A percentile compares a stretch with the other conserved stretches of the same genome.
phyloP scores from a whole-genome alignment of 2,329 filamentous ascomycete genomes.

The Nemania diffusa region DNA sequence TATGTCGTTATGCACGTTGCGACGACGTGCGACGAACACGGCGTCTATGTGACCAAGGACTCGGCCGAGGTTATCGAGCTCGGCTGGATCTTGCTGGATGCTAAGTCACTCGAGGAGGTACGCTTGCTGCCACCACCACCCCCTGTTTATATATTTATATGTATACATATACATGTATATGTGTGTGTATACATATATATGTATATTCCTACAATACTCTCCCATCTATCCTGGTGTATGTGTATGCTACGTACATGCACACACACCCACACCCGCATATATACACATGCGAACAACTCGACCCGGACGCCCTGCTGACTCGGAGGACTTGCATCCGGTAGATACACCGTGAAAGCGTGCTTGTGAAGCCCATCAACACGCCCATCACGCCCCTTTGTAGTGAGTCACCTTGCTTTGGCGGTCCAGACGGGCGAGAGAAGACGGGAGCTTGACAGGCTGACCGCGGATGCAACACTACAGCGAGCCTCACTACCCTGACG shows the following conservation, averaged over 20 bases:
- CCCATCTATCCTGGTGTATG: no score
- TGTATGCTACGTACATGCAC: no score
- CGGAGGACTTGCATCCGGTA: slow-evolving; percentile 53
- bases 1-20: slow-evolving; percentile 99
- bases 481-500: slow-evolving; percentile 95
- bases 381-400: slow-evolving; percentile 98
- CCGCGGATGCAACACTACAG: slow-evolving; percentile 58
- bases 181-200: no score
- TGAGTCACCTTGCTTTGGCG: slow-evolving; percentile 66
- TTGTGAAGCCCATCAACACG: slow-evolving; percentile 98
- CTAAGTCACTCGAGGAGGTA: slow-evolving; percentile 93
- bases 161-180: no score
- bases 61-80: slow-evolving; percentile 99
- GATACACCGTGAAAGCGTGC: slow-evolving; percentile 94
- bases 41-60: slow-evolving; percentile 99
- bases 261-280: no score
- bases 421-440: slow-evolving; percentile 1
- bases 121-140: slow-evolving; percentile 46
- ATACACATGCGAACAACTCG: neutral
- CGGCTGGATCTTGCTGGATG: slow-evolving; percentile 95
- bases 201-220: no score
- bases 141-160: no score
- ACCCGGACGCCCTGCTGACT: slow-evolving; percentile 22
- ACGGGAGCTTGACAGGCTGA: slow-evolving; percentile 26
- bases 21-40: slow-evolving; percentile 98